These are phyloP conservation scores for Fusarium sp. DNA, from an alignment of 2,329 filamentous ascomycete genomes.

Conservation along the genomic window DNA sequence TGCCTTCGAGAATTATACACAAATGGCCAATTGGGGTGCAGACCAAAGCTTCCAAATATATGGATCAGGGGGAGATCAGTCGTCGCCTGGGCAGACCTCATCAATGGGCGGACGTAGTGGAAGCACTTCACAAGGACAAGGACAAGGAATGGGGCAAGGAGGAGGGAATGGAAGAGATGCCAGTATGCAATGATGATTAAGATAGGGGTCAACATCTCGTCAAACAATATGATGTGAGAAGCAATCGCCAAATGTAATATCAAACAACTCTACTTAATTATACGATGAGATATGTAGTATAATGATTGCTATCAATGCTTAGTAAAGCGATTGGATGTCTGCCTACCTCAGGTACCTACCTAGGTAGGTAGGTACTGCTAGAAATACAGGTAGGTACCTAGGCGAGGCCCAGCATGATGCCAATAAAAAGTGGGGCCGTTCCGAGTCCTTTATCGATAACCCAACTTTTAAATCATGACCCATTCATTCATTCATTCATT, in stretches of 20 bases:
- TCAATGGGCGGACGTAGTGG: conserved; percentile 39
- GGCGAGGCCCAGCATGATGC: background rate
- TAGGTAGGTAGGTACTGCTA: background rate
- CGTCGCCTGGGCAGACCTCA: conserved; percentile 45
- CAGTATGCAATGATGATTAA: conserved; percentile 38
- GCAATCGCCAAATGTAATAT: conserved; percentile 22
- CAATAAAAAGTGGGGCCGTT: conserved; percentile 1
- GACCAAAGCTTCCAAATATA: conserved; percentile 66
- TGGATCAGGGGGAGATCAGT: conserved; percentile 45
- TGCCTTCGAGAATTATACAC: conserved; percentile 67
- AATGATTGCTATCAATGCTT: background rate
- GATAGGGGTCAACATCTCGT: conserved; percentile 16
- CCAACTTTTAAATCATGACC: conserved; percentile 7
- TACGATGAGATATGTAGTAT: background rate
- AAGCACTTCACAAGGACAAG: conserved; percentile 25
- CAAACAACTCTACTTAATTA: conserved; percentile 22
- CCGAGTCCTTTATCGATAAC: conserved; percentile 23
- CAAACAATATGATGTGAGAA: conserved; percentile 21
- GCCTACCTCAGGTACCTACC: too few species aligned
- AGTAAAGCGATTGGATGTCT: background rate
- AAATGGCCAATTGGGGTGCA: conserved; percentile 62
- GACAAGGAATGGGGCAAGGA: conserved; percentile 1
- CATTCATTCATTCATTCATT: background rate
- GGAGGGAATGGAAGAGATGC: conserved; percentile 20
- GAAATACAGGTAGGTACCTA: background rate